Conservation (phyloP, 257 asterid species). For the Coffea eugenioides region DNA sequence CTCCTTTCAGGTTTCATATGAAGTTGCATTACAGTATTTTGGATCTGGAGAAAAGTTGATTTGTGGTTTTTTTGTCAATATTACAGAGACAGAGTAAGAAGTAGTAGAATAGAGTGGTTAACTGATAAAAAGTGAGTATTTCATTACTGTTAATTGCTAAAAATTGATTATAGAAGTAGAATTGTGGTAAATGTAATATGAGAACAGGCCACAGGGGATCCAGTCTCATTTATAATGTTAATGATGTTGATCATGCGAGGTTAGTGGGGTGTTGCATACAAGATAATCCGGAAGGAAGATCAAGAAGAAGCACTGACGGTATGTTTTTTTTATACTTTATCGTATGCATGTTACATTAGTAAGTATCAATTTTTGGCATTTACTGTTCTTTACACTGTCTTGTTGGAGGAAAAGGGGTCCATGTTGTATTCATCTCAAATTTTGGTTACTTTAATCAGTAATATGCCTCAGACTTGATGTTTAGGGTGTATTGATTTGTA, state of each 20-base stretch:
- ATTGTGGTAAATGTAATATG: not conserved
- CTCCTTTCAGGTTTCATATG: not conserved
- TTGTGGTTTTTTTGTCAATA: not conserved
- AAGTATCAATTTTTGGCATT: not conserved
- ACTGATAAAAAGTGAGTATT: not conserved
- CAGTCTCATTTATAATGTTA: not conserved
- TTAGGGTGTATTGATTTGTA: not conserved
- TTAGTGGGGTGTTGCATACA: constrained; percentile 98
- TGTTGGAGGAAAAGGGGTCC: not conserved
- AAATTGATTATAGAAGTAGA: too few species aligned
- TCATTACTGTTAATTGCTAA: too few species aligned
- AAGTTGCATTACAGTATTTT: not conserved
- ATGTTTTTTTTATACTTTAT: not conserved
- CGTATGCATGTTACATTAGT: not conserved
- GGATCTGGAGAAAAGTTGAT: too few species aligned
- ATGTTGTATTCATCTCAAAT: not conserved
- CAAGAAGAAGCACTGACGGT: constrained; percentile 79
- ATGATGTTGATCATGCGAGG: constrained; percentile 3
- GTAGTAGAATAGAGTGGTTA: too few species aligned
- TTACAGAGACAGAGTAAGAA: not conserved
- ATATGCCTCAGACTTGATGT: not conserved
- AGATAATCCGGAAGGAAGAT: constrained; percentile 61
- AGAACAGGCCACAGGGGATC: not conserved
- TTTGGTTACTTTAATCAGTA: not conserved
- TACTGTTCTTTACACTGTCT: not conserved